Conservation (phyloP, 2,329 filamentous ascomycete species). For the Drechmeria coniospora region DNA sequence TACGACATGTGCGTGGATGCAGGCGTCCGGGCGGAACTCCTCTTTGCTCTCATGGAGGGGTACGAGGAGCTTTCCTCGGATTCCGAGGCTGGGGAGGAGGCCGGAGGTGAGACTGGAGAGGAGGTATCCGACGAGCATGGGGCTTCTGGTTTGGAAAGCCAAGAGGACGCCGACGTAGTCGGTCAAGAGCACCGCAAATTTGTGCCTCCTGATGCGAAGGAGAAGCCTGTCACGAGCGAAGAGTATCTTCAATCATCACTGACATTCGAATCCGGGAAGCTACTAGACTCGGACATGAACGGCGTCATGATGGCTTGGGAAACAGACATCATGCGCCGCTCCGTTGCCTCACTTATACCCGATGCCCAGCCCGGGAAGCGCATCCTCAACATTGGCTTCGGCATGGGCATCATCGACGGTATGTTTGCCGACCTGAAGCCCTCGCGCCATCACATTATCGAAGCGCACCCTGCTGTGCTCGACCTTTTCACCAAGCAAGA, state of each 20-base stretch:
- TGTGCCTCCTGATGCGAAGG: constrained; percentile 19
- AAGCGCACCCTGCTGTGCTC: constrained; percentile 68
- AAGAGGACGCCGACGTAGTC: constrained; percentile 12
- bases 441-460: constrained; percentile 64
- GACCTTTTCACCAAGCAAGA: constrained; percentile 37
- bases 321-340: constrained; percentile 67
- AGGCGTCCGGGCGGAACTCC: constrained; percentile 76
- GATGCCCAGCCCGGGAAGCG: constrained; percentile 36
- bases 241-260: constrained; percentile 54
- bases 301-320: constrained; percentile 95
- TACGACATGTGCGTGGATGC: constrained; percentile 80
- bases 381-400: constrained; percentile 76
- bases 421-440: constrained; percentile 58
- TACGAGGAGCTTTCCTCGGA: constrained; percentile 58
- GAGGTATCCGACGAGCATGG: constrained; percentile 13
- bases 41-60: constrained; percentile 67
- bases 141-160: constrained; percentile 15
- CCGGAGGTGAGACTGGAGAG: constrained; percentile 18
- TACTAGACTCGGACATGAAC: constrained; percentile 62
- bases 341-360: constrained; percentile 50
- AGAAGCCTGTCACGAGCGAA: constrained; percentile 41
- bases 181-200: constrained; percentile 15
- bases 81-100: constrained; percentile 32
- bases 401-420: constrained; percentile 76
- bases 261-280: constrained; percentile 47